phyloP scores from a whole-genome alignment of 306 rosid genomes.

The Gastrolobium bilobum region DNA sequence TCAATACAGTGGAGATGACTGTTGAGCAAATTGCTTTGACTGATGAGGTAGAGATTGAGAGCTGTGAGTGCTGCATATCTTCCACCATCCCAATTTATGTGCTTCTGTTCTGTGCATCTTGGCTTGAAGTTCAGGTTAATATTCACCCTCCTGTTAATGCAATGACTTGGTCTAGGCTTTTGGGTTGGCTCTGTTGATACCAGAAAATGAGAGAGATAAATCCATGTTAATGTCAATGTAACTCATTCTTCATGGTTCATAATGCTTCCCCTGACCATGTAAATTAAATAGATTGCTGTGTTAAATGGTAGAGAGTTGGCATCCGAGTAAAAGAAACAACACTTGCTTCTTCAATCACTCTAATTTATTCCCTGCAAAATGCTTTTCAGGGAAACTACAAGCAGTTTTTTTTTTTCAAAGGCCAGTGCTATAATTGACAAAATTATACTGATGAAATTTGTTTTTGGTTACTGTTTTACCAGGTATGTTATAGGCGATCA shows the following conservation, averaged over 20 bases:
- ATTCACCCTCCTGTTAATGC: neutral
- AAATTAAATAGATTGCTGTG: slow-evolving; percentile 5
- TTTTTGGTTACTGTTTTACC: too few relatives aligned
- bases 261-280: neutral
- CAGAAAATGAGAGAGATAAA: neutral
- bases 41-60: too few relatives aligned
- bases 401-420: neutral
- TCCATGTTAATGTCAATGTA: neutral
- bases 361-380: neutral
- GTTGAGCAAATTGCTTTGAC: too few relatives aligned
- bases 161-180: neutral
- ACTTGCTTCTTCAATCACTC: neutral
- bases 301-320: neutral
- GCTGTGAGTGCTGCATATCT: neutral
- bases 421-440: too few relatives aligned
- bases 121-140: neutral
- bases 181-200: neutral
- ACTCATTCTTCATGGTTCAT: neutral
- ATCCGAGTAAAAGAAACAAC: neutral
- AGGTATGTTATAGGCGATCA: too few relatives aligned
- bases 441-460: too few relatives aligned
- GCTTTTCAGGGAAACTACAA: neutral
- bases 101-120: neutral
- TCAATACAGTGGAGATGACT: too few relatives aligned
- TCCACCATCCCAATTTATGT: neutral